Evolutionary conservation across 148 eudicot genomes (phyloP), one percentile per base, ranked within the genome.

Genomic region (Drosera capensis): DNA sequence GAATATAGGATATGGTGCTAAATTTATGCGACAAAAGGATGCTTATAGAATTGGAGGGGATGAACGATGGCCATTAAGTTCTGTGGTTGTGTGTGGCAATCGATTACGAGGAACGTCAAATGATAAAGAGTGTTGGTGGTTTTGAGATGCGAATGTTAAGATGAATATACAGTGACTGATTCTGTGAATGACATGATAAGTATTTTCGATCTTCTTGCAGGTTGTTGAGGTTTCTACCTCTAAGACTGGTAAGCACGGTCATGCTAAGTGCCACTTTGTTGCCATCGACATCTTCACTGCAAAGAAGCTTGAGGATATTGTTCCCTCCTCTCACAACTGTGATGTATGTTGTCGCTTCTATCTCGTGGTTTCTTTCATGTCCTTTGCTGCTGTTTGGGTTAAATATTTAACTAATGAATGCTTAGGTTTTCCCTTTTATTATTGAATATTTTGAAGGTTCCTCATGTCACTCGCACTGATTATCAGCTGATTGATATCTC

Each of bases 161-260:
- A n/a, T n/a, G n/a, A n/a, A n/a, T n/a, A n/a, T n/a, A n/a, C n/a
- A n/a, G n/a, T n/a, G n/a, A n/a, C n/a, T n/a, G n/a, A n/a, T n/a
- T n/a, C n/a, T n/a, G n/a, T n/a, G n/a, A n/a, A n/a, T n/a, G n/a
- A n/a, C n/a, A n/a, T n/a, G n/a, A n/a, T n/a, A n/a, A n/a, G n/a
- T n/a, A 8, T 41, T 41, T 8, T 41, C 20, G 8, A 5, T 22
- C 15, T 1, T 47, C 2, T 44, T 40, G 36, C 62, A 82, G 86
- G 94, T 82, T 47, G 94, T 79, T 44, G 94, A 82, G 59, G 86
- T 82, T 35, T 82, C 94, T 23, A 79, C 94, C 51, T 82, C 94
- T 51, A 82, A 82, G 61, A 75, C 94, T 45, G 94, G 86, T 42
- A 82, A 82, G 82, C 94, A 83, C 29, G 87, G 87, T 12, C 94